Evolutionary conservation across 2,329 filamentous ascomycete genomes (phyloP).

Genomic region (Ramularia collo-cygni): DNA sequence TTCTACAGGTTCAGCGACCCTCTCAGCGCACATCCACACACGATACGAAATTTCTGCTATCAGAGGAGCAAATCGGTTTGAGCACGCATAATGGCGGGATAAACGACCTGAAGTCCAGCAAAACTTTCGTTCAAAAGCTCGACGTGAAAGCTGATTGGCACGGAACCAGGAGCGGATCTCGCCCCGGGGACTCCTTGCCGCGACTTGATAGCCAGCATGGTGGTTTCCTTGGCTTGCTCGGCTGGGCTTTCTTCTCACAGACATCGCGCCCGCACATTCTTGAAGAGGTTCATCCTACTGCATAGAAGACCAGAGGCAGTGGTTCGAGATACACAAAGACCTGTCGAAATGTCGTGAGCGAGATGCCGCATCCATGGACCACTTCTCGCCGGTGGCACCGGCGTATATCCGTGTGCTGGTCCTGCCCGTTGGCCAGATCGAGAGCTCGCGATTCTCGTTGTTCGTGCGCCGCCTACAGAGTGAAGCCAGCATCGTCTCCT

Average conservation of each 20-base stretch:
- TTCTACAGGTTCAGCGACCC: neutral
- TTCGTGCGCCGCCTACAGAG: slow-evolving; percentile 72
- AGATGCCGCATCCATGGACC: slow-evolving; percentile 47
- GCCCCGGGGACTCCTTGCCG: too few relatives aligned
- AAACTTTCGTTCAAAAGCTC: too few relatives aligned
- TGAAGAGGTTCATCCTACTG: too few relatives aligned
- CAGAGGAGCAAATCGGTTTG: neutral
- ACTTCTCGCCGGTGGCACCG: slow-evolving; percentile 82
- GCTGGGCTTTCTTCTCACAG: too few relatives aligned
- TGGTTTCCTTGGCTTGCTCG: too few relatives aligned
- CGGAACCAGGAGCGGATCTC: neutral
- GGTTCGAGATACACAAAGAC: slow-evolving; percentile 1
- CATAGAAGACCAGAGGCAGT: too few relatives aligned
- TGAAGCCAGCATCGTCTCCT: slow-evolving; percentile 63
- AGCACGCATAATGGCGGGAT: slow-evolving; percentile 8
- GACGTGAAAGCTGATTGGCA: slow-evolving; percentile 1
- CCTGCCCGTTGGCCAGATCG: slow-evolving; percentile 80
- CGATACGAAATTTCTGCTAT: slow-evolving; percentile 1
- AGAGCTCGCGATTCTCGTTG: slow-evolving; percentile 66
- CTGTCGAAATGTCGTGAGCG: slow-evolving; percentile 1
- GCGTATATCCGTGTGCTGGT: slow-evolving; percentile 84
- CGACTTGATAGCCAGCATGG: too few relatives aligned
- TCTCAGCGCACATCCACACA: neutral
- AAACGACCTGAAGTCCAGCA: slow-evolving; percentile 2
- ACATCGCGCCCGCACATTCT: too few relatives aligned